Percentiles rank a stretch among this genome's conserved stretches.
These are phyloP conservation scores for Candida germanica DNA, from an alignment of 805 yeast species.

Conservation along the genomic window DNA sequence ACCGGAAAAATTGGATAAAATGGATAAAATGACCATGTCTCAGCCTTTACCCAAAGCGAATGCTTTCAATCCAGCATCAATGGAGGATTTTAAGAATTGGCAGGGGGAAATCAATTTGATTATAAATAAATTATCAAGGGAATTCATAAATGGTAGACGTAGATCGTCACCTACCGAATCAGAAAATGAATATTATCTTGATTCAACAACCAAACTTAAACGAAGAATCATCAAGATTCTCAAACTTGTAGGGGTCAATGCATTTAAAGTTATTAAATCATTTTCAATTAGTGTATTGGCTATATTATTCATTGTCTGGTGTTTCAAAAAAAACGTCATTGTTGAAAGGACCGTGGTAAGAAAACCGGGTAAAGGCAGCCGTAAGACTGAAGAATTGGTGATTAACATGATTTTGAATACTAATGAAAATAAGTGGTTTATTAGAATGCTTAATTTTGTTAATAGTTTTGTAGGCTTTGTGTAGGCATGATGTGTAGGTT, in stretches of 20 bases:
- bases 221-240: constrained; percentile 21
- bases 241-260: constrained; percentile 26
- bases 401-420: constrained; percentile 43
- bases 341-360: constrained; percentile 39
- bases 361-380: constrained; percentile 19
- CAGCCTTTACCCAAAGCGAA: constrained; percentile 14
- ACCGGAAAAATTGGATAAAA: not conserved
- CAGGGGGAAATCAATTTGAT: constrained; percentile 51
- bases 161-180: constrained; percentile 11
- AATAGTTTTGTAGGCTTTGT: constrained; percentile 44
- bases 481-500: too few species aligned
- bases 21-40: constrained; percentile 5
- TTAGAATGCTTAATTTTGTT: constrained; percentile 32
- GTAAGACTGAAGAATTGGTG: constrained; percentile 35
- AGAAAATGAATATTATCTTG: constrained; percentile 17
- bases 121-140: constrained; percentile 43
- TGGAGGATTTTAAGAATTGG: constrained; percentile 49
- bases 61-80: constrained; percentile 8
- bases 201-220: constrained; percentile 19
- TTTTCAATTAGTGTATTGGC: constrained; percentile 36
- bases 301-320: constrained; percentile 40
- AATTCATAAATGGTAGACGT: constrained; percentile 20
- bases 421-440: constrained; percentile 43
- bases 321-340: constrained; percentile 36
- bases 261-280: constrained; percentile 28